Evolutionary conservation across 768 basidiomycete genomes (phyloP), one percentile per base, ranked within the genome.

Genomic region (Artomyces pyxidatus): DNA sequence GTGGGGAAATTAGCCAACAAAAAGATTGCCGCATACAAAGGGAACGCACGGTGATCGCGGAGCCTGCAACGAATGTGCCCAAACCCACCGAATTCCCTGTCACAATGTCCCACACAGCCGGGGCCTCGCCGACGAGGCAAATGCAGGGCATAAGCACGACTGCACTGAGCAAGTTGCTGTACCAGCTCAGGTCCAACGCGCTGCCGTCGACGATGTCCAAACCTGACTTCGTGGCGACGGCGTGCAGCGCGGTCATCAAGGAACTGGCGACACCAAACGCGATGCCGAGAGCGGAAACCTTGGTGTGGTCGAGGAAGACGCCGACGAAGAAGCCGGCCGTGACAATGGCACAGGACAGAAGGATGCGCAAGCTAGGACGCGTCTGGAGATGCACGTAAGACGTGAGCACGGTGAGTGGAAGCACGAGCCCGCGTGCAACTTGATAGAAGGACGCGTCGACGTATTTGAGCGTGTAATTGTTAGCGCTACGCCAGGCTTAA

Each of bases 391-490:
- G 70, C 59, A 88, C 23, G 64, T 78, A 86, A 32, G 94, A 93
- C n/a, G 90, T 84, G 60, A 72, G 70, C 58, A 96, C 90, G n/a
- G 95, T 98, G 73, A 92, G 87, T 0, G 95, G 94, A 22, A 98
- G 81, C 25, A 98, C 80, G 52, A 98, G 76, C 9, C 94, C 94
- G 12, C 94, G 85, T 0, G 94, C 94, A 54, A 98, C 86, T 70
- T 95, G 93, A 65, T 95, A 93, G 67, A 95, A 92, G 0, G 91
- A 93, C 11, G 90, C 89, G 48, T 93, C 92, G 57, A 96, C 93
- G 59, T 87, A 90, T 80, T 92, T 89, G 50, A 94, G 75, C 35
- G 87, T 91, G 62, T 82, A 91, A 64, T 93, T 94, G 67, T 87
- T 88, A 61, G 88, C 85, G 59, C 88, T 90, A 61, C 26, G 40